Evolutionary conservation across 495 filamentous ascomycete genomes (phyloP), one percentile per base, ranked within the genome.

Genomic region (Opeltia flavorubescens): DNA sequence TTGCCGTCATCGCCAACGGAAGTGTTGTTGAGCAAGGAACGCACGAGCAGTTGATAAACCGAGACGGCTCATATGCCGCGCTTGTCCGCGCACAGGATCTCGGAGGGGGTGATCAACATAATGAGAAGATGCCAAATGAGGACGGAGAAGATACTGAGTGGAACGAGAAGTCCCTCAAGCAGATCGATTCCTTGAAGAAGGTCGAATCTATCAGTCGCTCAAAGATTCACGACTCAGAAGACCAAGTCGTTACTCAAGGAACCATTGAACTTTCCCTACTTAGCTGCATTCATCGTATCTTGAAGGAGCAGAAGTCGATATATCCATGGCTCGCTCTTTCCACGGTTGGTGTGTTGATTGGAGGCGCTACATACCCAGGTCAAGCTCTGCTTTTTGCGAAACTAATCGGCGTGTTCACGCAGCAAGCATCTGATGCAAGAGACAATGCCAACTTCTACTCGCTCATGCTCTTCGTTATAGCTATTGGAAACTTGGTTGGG

Each of bases 401-500:
- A 11, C 18, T 65, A 1, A 46, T 67, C 12, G 33, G 53, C 7
- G 62, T 62, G 0, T 66, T 67, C 34, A 29, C 23, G 20, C 35
- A 12, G 39, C 66, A 29, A 17, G 17, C 17, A 5, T 5, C 29
- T 18, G 34, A 28, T 13, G 38, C 25, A 28, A 18, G 29, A 4
- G 23, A 26, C 9, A 21, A 49, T 26, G 47, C 27, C 11, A 70
- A 68, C 43, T 81, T 82, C 48, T 84, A 77, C 77, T 70, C 76
- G 13, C 52, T 82, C 26, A 80, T 80, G 72, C 82, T 83, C 55
- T 62, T 65, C 33, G 52, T 65, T 11, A 27, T 62, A n/a, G 61
- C 63, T 13, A 67, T 78, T 11, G 74, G 66, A 2, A 64, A 65
- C 50, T 57, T 76, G 3, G 9, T 57, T 2, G 53, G 39, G 0